Evolutionary conservation across 2,329 filamentous ascomycete species (phyloP), one percentile per base, ranked within the genome.

Genomic region (Rhynchosporium agropyri): DNA sequence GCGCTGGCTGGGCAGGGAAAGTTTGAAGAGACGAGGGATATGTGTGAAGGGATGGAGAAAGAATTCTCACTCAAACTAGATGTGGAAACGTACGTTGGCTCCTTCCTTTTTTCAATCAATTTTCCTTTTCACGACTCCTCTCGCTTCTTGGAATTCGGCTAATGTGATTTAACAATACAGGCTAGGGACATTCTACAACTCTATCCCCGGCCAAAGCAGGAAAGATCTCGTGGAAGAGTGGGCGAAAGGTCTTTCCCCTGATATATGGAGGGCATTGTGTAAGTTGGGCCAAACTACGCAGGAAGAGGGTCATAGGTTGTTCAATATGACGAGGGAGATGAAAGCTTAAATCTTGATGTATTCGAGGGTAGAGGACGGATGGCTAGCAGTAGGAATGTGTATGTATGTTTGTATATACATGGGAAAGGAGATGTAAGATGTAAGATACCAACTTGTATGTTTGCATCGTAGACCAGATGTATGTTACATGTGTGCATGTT

Each of bases 181-280:
- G 36, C 79, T 97, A 54, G 91, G 88, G 15, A 84, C 88, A 31
- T 81, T 92, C 63, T 92, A 91, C 75, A 95, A 94, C 70, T 88
- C 86, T 9, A 82, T 92, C 2, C 86, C 85, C 2, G 85, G 83
- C 63, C 82, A 83, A 63, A 81, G 83, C 58, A 82, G 86, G 70
- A 91, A 95, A 74, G 79, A 82, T 4, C 79, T 85, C 43, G 88
- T 96, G 62, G 87, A 92, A 73, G 78, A 82, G 15, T 97, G 92
- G 92, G 89, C 89, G 2, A 83, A 83, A 69, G 76, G 83, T 55
- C 81, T 83, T 49, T 92, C 91, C 74, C 86, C 89, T 0, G 79
- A 83, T 9, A 77, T 84, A 5, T 97, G 92, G 92, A 78, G 77
- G 10, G 81, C 88, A 68, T 74, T 96, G 64, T 70, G 70, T 58